Base-by-base conservation (phyloP, 1,139 yeast species). In the Candida neerlandica region DNA sequence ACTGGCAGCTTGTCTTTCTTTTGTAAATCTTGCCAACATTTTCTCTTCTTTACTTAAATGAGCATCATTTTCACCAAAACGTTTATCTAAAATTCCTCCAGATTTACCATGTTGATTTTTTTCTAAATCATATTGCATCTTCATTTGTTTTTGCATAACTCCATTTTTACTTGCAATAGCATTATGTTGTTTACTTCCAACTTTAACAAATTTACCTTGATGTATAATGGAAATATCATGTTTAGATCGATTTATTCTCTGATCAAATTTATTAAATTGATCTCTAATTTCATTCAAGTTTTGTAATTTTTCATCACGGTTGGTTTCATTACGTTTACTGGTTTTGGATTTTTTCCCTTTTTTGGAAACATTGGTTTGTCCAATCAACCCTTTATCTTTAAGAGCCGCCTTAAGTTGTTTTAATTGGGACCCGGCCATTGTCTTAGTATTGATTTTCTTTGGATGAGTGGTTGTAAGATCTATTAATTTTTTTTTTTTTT, bases 1-100 rank as follows among this genome's bases (percentile, higher is more conserved):
- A 16, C 43, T 21, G 1, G 82, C 71, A 46, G 80, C 77, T 65
- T 89, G 95, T 65, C 89, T 80, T 73, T 94, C 99, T 52, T 85
- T 81, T 1, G 97, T 89, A 70, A 90, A 95, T 71, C 99, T 84
- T 62, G 88, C 96, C 70, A 94, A 80, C 97, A 92, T 92, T 66
- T 88, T 89, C 61, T 94, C 97, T 67, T 95, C 99, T 12, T 85
- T 84, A 18, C 86, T 81, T 75, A 95, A 64, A 45, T 78, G 71
- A 33, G 80, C 73, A 67, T 89, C 85, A 59, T 82, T 81, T 64
- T 94, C 99, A 64, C 99, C 99, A 67, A 95, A 94, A 69, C 99
- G 83, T 58, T 90, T 79, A 73, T 95, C 99, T 4, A 83, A 66
- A 16, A 95, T 62, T 2, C 90, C 91, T 46, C 98, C 97, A 29